Evolutionary conservation across 768 basidiomycete species (phyloP).

Genomic region (Lactarius pseudohatsudake): DNA sequence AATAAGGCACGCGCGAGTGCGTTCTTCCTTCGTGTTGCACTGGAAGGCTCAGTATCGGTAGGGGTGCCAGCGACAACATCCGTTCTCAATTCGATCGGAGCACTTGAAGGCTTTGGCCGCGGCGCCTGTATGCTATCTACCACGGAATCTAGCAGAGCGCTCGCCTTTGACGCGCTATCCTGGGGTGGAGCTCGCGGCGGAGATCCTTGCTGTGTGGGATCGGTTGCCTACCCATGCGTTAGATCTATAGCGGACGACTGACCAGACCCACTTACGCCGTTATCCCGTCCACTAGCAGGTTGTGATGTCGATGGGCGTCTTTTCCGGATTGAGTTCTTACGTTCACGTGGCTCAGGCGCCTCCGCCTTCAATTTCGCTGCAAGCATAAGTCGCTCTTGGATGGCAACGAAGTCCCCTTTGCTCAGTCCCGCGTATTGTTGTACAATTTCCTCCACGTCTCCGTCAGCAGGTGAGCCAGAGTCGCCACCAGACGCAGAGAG

Average conservation of each 20-base stretch:
- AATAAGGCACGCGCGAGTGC: constrained; percentile 78
- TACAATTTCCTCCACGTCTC: constrained; percentile 66
- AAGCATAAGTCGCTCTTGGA: constrained; percentile 75
- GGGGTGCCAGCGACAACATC: constrained; percentile 39
- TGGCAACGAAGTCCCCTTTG: constrained; percentile 64
- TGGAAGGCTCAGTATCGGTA: constrained; percentile 34
- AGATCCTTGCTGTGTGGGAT: constrained; percentile 53
- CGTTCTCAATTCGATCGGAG: constrained; percentile 7
- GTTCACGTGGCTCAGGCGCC: constrained; percentile 57
- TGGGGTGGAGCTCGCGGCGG: constrained; percentile 35
- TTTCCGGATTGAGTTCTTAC: constrained; percentile 68
- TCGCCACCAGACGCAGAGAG: constrained; percentile 44
- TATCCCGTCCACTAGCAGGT: constrained; percentile 60
- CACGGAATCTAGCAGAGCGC: constrained; percentile 64
- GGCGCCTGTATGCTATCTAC: constrained; percentile 47
- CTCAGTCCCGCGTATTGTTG: constrained; percentile 65
- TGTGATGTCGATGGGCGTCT: constrained; percentile 83
- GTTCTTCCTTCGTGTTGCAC: constrained; percentile 55
- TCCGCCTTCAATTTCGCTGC: constrained; percentile 58
- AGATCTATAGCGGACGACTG: background rate
- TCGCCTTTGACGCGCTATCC: constrained; percentile 60
- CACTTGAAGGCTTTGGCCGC: constrained; percentile 25
- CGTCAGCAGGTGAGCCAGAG: constrained; percentile 48
- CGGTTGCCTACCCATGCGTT: constrained; percentile 47
- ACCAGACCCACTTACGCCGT: constrained; percentile 35